Percentiles rank a stretch among this genome's conserved stretches.
Evolutionary conservation across 2,329 filamentous ascomycete species (phyloP).

Genomic region (Trichoderma brevicompactum): DNA sequence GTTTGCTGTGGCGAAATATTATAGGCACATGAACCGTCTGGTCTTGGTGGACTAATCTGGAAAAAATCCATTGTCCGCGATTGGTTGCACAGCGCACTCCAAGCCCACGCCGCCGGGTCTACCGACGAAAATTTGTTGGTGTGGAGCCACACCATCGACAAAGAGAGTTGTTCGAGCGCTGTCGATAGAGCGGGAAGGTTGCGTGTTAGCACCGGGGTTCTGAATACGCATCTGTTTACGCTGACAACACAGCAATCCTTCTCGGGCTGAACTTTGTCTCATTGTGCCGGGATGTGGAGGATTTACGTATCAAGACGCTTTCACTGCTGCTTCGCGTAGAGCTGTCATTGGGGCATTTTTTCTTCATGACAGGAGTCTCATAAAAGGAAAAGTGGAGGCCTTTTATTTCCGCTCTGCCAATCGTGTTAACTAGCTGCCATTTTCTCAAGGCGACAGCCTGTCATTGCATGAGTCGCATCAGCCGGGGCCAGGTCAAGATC

Average conservation of each 20-base stretch:
- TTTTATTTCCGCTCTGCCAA: constrained; percentile 24
- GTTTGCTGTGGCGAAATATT: constrained; percentile 17
- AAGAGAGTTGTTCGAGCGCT: constrained; percentile 1
- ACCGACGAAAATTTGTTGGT: constrained; percentile 17
- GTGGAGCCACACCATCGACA: constrained; percentile 8
- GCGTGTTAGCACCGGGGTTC: background rate
- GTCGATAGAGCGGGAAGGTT: background rate
- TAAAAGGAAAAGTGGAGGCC: constrained; percentile 11
- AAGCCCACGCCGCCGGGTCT: constrained; percentile 14
- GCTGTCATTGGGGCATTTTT: background rate
- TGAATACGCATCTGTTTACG: background rate
- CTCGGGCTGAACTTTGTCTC: background rate
- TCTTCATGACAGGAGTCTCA: constrained; percentile 19
- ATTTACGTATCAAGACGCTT: background rate
- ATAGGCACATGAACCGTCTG: background rate
- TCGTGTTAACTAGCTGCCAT: constrained; percentile 16
- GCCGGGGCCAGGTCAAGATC: constrained; percentile 19
- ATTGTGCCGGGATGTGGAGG: background rate
- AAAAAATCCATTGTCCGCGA: background rate
- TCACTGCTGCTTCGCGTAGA: background rate
- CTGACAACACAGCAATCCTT: background rate
- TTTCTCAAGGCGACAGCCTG: constrained; percentile 7
- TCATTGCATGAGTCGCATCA: constrained; percentile 23
- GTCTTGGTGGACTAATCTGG: background rate
- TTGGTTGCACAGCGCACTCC: constrained; percentile 2